Evolutionary conservation across 2,329 filamentous ascomycete genomes (phyloP).

Genomic region (Fonsecaea erecta): DNA sequence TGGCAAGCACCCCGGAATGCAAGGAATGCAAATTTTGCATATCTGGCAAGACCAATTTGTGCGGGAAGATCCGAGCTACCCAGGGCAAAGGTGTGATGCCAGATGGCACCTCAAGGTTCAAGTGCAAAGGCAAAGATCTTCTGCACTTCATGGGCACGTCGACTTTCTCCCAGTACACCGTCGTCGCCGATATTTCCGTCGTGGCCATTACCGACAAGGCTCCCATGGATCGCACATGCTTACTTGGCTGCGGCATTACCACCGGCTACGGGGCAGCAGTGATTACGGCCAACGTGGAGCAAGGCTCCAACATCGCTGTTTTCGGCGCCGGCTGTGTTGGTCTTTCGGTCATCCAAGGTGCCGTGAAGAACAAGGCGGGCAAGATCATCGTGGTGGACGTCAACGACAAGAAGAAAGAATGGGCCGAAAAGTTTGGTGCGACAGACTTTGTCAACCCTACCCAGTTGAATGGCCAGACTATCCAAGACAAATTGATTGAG

Average conservation of each 20-base stretch:
- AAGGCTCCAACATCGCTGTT: slow-evolving; percentile 85
- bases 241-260: slow-evolving; percentile 97
- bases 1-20: slow-evolving; percentile 88
- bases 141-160: slow-evolving; percentile 99
- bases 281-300: slow-evolving; percentile 89
- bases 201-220: slow-evolving; percentile 89
- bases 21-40: slow-evolving; percentile 99
- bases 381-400: slow-evolving; percentile 71
- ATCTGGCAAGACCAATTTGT: slow-evolving; percentile 98
- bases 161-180: slow-evolving; percentile 98
- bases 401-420: slow-evolving; percentile 88
- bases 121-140: slow-evolving; percentile 89
- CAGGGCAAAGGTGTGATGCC: slow-evolving; percentile 97
- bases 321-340: slow-evolving; percentile 97
- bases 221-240: slow-evolving; percentile 92
- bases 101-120: slow-evolving; percentile 93
- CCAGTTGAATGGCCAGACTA: slow-evolving; percentile 75
- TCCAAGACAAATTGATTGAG: slow-evolving; percentile 91
- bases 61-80: slow-evolving; percentile 96
- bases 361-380: slow-evolving; percentile 76
- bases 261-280: slow-evolving; percentile 96
- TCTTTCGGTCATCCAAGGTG: slow-evolving; percentile 91
- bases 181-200: slow-evolving; percentile 97
- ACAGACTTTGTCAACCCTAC: slow-evolving; percentile 96
- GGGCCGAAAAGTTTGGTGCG: slow-evolving; percentile 91